Evolutionary conservation across 371 early-diverging fungal species (phyloP).

Genomic region (Syncephalis fuscata): DNA sequence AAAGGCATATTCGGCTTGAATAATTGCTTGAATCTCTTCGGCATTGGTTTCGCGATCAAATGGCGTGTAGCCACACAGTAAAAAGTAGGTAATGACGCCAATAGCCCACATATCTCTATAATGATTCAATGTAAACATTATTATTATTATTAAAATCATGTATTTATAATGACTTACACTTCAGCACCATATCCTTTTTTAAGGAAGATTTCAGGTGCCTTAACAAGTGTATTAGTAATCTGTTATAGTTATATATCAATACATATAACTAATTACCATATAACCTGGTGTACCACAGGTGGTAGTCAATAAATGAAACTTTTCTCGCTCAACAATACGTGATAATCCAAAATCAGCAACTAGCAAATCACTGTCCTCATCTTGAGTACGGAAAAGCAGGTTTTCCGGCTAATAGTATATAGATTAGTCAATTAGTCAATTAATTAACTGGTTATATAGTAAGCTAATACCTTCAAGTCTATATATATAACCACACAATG

Average conservation of each 20-base stretch:
- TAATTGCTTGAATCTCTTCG: conserved; percentile 50
- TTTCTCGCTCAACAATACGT: conserved; percentile 61
- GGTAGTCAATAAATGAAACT: conserved; percentile 55
- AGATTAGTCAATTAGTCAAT: neutral
- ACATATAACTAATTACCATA: conserved; percentile 28
- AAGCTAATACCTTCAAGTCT: conserved; percentile 33
- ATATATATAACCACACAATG: neutral
- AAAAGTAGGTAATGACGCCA: conserved; percentile 82
- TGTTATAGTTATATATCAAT: neutral
- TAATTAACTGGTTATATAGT: neutral
- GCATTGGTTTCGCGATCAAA: conserved; percentile 56
- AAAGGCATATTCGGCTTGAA: conserved; percentile 55
- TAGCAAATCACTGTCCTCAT: conserved; percentile 48
- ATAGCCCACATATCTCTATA: conserved; percentile 77
- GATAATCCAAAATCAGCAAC: conserved; percentile 87
- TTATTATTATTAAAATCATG: no score
- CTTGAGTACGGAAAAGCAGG: conserved; percentile 57
- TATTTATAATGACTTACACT: conserved; percentile 15
- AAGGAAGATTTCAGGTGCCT: conserved; percentile 58
- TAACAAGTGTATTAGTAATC: neutral
- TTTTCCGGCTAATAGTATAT: conserved; percentile 55
- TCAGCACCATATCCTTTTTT: conserved; percentile 47
- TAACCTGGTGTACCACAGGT: conserved; percentile 81
- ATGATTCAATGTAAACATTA: conserved; percentile 13
- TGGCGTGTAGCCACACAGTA: conserved; percentile 79